Evolutionary conservation across 1,284 basidiomycete species (phyloP).

Genomic region (Puccinia polysora): DNA sequence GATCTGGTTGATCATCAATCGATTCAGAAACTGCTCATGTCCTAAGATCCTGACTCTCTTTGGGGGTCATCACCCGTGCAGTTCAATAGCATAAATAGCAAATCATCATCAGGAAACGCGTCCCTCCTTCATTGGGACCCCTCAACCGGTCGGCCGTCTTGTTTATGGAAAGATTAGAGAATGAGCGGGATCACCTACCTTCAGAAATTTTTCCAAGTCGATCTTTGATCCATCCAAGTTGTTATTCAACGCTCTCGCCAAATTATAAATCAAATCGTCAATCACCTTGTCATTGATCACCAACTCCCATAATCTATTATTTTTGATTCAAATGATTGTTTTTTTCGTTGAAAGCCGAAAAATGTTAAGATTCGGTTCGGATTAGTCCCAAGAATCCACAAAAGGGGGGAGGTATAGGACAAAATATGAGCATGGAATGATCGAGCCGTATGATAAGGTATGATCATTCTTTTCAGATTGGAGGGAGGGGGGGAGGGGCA

Average conservation of each 20-base stretch:
- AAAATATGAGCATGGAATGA: slow-evolving; percentile 44
- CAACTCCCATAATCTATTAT: slow-evolving; percentile 84
- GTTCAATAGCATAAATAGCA: slow-evolving; percentile 5
- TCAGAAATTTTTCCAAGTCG: slow-evolving; percentile 84
- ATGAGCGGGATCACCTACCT: slow-evolving; percentile 59
- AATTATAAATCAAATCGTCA: slow-evolving; percentile 95
- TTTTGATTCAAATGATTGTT: background rate
- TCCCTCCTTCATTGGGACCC: too few species aligned
- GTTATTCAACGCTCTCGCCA: slow-evolving; percentile 80
- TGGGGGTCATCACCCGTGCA: slow-evolving; percentile 15
- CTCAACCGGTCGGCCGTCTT: too few species aligned
- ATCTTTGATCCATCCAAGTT: slow-evolving; percentile 62
- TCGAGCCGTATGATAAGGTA: slow-evolving; percentile 6
- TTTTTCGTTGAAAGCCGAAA: slow-evolving; percentile 1
- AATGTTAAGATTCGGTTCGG: background rate
- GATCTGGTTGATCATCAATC: slow-evolving; percentile 51
- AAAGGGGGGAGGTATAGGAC: slow-evolving; percentile 42
- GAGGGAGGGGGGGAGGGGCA: slow-evolving; percentile 20
- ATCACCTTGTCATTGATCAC: slow-evolving; percentile 98
- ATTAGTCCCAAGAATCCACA: background rate
- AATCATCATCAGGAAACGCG: slow-evolving; percentile 18
- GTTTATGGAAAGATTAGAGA: too few species aligned
- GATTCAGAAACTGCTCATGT: slow-evolving; percentile 88
- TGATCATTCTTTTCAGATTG: background rate
- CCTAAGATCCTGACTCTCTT: slow-evolving; percentile 80